phyloP scores from a whole-genome alignment of 345 rosid genomes.

The Linum tenue region DNA sequence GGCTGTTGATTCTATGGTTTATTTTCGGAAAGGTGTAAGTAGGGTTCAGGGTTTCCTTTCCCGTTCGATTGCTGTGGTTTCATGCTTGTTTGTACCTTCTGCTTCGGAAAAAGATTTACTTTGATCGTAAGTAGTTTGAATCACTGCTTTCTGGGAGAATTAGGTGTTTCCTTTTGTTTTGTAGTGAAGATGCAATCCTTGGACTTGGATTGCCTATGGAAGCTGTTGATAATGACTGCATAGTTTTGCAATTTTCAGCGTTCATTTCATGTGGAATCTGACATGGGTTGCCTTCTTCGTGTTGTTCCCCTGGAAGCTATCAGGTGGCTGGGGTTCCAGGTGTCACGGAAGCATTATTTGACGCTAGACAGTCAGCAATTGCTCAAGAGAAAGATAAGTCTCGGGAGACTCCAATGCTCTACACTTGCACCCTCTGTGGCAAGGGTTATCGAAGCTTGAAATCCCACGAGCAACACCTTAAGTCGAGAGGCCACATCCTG shows the following conservation, averaged over 20 bases:
- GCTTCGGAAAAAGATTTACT: neutral
- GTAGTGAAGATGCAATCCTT: too few relatives aligned
- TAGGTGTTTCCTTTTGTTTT: too few relatives aligned
- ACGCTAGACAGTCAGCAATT: constrained; percentile 70
- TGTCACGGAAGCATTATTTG: constrained; percentile 72
- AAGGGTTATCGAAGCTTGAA: constrained; percentile 82
- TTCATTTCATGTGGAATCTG: too few relatives aligned
- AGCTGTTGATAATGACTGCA: too few relatives aligned
- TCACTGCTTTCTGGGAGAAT: too few relatives aligned
- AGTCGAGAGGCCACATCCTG: constrained; percentile 50
- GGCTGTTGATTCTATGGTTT: neutral
- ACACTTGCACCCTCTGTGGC: constrained; percentile 58
- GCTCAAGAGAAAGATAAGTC: constrained; percentile 52
- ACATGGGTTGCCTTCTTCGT: too few relatives aligned
- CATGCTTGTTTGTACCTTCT: neutral
- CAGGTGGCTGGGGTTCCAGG: constrained; percentile 98
- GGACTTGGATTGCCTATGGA: too few relatives aligned
- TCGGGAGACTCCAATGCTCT: constrained; percentile 53
- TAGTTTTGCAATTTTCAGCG: too few relatives aligned
- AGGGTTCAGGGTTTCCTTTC: neutral
- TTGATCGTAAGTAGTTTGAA: neutral
- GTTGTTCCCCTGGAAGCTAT: neutral
- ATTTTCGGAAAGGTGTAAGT: neutral
- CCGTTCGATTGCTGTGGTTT: neutral
- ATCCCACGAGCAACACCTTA: constrained; percentile 81